Base-by-base conservation (phyloP, 495 filamentous ascomycete genomes). In the Aspergillus leporis region DNA sequence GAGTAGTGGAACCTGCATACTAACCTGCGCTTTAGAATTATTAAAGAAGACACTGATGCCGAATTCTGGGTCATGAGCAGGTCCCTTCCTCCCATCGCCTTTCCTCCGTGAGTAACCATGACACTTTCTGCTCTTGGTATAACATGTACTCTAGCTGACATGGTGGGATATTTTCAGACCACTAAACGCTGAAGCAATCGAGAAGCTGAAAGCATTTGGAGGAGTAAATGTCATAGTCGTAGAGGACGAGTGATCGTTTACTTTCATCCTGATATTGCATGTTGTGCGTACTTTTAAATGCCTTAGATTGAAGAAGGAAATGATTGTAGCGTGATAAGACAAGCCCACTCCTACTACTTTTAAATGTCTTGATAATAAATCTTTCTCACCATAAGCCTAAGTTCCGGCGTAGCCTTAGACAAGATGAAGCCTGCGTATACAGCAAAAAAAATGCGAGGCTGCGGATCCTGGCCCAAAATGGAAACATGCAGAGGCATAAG, bases 61-160 rank as follows among this genome's bases (percentile, higher is more conserved):
- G 48, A 52, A 3, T 0, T 14, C 36, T 58, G 56, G 56, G 32
- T 52, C 19, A 52, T 38, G 25, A 58, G 36, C 19, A 14, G 48
- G 38, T 34, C 56, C 0, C 23, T 52, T 4, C 56, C 56, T 47
- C 56, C 56, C 3, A 58, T 34, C 23, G 52, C 36, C 36, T 58
- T 46, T 18, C 56, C 56, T 34, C 56, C 56, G 56, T 58, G 21
- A 58, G 56, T 58, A 5, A 10, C 18, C 1, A n/a, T n/a, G 16
- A 22, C 12, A 28, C 31, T 2, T 1, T 14, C 45, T 1, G 13
- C 14, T 14, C 1, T 12, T 14, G n/a, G 12, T 0, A 22, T 36
- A 1, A 1, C 14, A n/a, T n/a, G n/a, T 19, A 34, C 12, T 13
- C 3, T 41, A 4, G 32, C 32, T 57, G 22, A 57, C 21, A 13